These are phyloP conservation scores for Microbotryum lychnidis-dioicae DNA, from an alignment of 1,284 basidiomycete species.

Conservation along the genomic window DNA sequence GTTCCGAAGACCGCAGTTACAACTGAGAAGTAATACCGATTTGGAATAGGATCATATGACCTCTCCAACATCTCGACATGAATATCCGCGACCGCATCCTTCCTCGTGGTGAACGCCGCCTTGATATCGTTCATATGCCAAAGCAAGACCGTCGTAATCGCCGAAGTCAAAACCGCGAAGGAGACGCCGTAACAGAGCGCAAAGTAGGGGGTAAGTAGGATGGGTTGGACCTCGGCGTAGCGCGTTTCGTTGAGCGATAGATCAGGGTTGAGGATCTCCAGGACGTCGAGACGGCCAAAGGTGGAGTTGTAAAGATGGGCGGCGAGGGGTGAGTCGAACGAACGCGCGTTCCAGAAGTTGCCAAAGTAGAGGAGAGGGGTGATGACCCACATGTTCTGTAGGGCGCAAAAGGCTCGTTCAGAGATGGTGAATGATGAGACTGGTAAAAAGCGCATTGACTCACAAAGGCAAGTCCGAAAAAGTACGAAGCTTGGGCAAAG, in stretches of 20 bases:
- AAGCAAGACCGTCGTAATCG: conserved; percentile 40
- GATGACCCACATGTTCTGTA: conserved; percentile 42
- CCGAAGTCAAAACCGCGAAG: conserved; percentile 42
- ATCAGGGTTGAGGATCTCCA: conserved; percentile 30
- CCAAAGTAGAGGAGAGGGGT: conserved; percentile 42
- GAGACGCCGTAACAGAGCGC: conserved; percentile 41
- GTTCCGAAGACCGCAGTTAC: too few species aligned
- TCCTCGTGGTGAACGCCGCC: conserved; percentile 33
- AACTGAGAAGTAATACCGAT: too few species aligned
- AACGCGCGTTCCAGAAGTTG: conserved; percentile 42
- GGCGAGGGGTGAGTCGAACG: conserved; percentile 41
- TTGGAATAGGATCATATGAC: neutral
- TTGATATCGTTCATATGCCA: conserved; percentile 43
- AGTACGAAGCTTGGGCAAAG: conserved; percentile 31
- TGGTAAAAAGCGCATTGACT: conserved; percentile 43
- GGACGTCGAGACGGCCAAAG: conserved; percentile 34
- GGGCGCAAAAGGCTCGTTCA: conserved; percentile 41
- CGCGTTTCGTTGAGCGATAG: conserved; percentile 24
- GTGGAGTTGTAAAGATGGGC: conserved; percentile 39
- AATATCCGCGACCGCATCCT: conserved; percentile 16
- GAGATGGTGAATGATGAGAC: conserved; percentile 41
- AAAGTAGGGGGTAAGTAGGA: conserved; percentile 42
- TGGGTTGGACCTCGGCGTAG: conserved; percentile 36
- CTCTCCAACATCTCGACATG: conserved; percentile 29
- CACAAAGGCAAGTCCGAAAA: conserved; percentile 26